Base-by-base conservation (phyloP, 192 early-diverging fungal genomes). In the Backusella luteola region DNA sequence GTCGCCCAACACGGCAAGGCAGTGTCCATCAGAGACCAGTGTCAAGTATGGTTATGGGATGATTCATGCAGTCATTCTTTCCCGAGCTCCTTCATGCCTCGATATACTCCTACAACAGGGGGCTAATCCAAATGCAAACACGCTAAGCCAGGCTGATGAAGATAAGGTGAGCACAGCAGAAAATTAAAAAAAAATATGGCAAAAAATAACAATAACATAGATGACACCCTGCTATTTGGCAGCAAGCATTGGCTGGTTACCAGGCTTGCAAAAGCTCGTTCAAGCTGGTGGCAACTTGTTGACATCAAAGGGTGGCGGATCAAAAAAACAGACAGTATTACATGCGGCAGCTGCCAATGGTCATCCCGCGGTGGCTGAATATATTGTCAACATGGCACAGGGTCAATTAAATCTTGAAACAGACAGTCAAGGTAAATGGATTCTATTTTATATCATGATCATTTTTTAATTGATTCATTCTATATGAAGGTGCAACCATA, bases 1-100 rank as follows among this genome's bases (percentile, higher is more conserved):
- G 19, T 79, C 77, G 1, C 82, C 82, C 5, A 83, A 83, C 39
- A 80, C 78, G 9, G 82, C 82, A 21, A 83, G 77, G 35, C 82
- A 79, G 41, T 79, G 73, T 15, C 49, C 76, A 19, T 44, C 73
- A 35, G 29, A 67, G 11, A 2, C 69, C 41, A 14, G 23, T 38
- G 49, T 83, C n/a, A 76, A 76, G 35, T 79, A 83, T 72, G 82
- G 82, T 2, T 80, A 75, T 75, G 82, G 82, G 4, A 56, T 83
- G 67, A 74, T 83, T 21, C 82, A 83, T 69, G 78, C 78, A 15
- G 46, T 73, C 7, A 72, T 83, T 53, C 59, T 77, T 36, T 71
- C 53, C 23, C 73, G 74, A 56, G 66, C 76, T 21, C 67, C 78
- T 36, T 32, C 39, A 15, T 36, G 67, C 6, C 49, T 83, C 8